Percentiles rank a stretch among this genome's conserved stretches.
Evolutionary conservation across 352 stramenopile species (phyloP).

Genomic region (Phytophthora quininea): DNA sequence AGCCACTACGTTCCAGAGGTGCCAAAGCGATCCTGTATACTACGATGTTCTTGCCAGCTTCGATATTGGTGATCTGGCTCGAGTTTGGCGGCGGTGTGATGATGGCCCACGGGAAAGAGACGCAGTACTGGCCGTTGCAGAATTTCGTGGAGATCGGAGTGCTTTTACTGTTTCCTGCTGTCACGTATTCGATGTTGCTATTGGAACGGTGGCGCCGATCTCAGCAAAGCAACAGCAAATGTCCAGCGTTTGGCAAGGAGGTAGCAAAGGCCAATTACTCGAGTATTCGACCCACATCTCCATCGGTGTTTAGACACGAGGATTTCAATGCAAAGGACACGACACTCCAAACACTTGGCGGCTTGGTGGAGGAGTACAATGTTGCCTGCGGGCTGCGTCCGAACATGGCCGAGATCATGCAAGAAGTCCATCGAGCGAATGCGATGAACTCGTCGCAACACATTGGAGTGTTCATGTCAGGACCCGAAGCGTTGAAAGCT

Average conservation of each 20-base stretch:
- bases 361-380: slow-evolving; percentile 35
- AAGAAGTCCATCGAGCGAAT: slow-evolving; percentile 23
- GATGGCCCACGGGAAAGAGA: slow-evolving; percentile 37
- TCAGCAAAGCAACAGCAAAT: slow-evolving; percentile 8
- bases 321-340: slow-evolving; percentile 9
- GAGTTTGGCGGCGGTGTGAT: slow-evolving; percentile 39
- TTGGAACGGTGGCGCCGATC: slow-evolving; percentile 17
- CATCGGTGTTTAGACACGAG: neutral
- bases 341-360: slow-evolving; percentile 25
- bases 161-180: slow-evolving; percentile 38
- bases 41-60: slow-evolving; percentile 28
- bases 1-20: slow-evolving; percentile 36
- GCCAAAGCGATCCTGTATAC: slow-evolving; percentile 36
- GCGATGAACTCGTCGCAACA: slow-evolving; percentile 2
- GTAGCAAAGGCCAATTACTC: slow-evolving; percentile 20
- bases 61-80: slow-evolving; percentile 42
- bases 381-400: slow-evolving; percentile 35
- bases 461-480: slow-evolving; percentile 53
- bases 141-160: slow-evolving; percentile 47
- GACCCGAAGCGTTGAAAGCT: slow-evolving; percentile 40
- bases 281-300: slow-evolving; percentile 23
- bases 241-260: slow-evolving; percentile 4
- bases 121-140: slow-evolving; percentile 57
- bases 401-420: slow-evolving; percentile 40
- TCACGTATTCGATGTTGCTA: slow-evolving; percentile 34